Conservation (phyloP, 2,329 filamentous ascomycete species). For the Epichloe coenophiala region DNA sequence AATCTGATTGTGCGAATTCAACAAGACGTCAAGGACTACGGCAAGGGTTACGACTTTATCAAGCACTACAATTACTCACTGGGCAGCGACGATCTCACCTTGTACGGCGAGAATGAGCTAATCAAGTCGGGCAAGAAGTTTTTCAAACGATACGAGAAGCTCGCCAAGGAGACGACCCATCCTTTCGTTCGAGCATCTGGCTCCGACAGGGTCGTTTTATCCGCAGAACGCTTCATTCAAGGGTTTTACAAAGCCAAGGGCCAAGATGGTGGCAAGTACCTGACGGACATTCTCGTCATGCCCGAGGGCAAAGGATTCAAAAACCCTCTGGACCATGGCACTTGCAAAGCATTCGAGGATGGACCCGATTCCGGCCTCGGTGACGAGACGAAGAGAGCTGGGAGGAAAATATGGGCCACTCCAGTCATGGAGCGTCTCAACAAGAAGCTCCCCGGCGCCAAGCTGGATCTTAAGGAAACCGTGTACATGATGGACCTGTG, state of each 20-base stretch:
- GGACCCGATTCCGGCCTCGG: conserved; percentile 37
- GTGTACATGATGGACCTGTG: conserved; percentile 79
- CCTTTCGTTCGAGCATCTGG: conserved; percentile 64
- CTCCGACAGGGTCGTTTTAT: conserved; percentile 58
- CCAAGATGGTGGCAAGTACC: conserved; percentile 26
- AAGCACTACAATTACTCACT: conserved; percentile 57
- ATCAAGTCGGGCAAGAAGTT: conserved; percentile 64
- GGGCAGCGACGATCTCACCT: conserved; percentile 54
- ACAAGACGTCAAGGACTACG: conserved; percentile 38
- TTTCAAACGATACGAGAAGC: conserved; percentile 54
- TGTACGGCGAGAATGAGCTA: conserved; percentile 55
- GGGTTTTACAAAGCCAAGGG: conserved; percentile 48
- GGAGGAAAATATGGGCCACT: conserved; percentile 50
- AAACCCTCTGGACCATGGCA: conserved; percentile 67
- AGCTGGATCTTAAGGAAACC: conserved; percentile 48
- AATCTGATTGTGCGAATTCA: conserved; percentile 54
- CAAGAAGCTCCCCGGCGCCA: conserved; percentile 50
- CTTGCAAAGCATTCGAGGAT: conserved; percentile 58
- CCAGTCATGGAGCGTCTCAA: conserved; percentile 59
- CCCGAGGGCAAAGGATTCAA: conserved; percentile 55
- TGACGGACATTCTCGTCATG: conserved; percentile 50
- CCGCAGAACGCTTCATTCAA: conserved; percentile 60
- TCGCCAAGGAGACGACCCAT: conserved; percentile 35
- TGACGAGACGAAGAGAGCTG: conserved; percentile 36
- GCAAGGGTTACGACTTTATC: conserved; percentile 54